phyloP scores from a whole-genome alignment of 2,329 filamentous ascomycete genomes.

The Passalora sequoiae region DNA sequence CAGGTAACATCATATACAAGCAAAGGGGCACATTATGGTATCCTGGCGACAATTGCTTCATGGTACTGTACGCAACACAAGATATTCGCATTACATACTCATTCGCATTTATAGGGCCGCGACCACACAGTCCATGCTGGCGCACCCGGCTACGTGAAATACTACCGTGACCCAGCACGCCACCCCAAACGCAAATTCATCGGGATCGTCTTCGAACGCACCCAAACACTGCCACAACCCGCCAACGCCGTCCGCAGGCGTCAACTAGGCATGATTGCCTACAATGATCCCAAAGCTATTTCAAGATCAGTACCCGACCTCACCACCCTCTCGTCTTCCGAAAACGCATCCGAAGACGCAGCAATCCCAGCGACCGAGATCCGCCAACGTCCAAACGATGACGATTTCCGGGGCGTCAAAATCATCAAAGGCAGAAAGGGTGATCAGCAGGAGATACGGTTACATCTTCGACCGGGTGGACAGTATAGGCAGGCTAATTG shows the following conservation, averaged over 20 bases:
- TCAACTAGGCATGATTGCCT: conserved; percentile 66
- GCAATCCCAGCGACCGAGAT: conserved; percentile 20
- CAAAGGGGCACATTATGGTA: conserved; percentile 94
- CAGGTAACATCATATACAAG: conserved; percentile 96
- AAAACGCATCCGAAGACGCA: conserved; percentile 6
- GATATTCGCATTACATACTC: not conserved
- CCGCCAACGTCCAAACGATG: conserved; percentile 18
- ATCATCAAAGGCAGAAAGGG: conserved; percentile 31
- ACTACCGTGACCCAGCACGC: conserved; percentile 79
- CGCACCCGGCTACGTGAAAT: conserved; percentile 85
- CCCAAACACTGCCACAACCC: conserved; percentile 73
- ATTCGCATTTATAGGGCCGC: conserved; percentile 55
- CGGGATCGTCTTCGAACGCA: conserved; percentile 80
- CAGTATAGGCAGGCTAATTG: conserved; percentile 62
- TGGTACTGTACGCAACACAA: conserved; percentile 42
- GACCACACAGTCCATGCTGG: conserved; percentile 93
- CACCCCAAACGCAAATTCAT: conserved; percentile 92
- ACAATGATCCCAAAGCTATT: conserved; percentile 31
- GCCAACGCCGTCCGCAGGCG: conserved; percentile 67
- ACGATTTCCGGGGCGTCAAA: conserved; percentile 13
- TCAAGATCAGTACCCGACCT: conserved; percentile 14
- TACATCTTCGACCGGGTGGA: conserved; percentile 52
- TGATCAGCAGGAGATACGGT: conserved; percentile 31
- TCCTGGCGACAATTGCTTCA: conserved; percentile 88
- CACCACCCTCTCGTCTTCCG: conserved; percentile 13